Base-by-base conservation (phyloP, 768 basidiomycete genomes). In the Phylloporus sp. region DNA sequence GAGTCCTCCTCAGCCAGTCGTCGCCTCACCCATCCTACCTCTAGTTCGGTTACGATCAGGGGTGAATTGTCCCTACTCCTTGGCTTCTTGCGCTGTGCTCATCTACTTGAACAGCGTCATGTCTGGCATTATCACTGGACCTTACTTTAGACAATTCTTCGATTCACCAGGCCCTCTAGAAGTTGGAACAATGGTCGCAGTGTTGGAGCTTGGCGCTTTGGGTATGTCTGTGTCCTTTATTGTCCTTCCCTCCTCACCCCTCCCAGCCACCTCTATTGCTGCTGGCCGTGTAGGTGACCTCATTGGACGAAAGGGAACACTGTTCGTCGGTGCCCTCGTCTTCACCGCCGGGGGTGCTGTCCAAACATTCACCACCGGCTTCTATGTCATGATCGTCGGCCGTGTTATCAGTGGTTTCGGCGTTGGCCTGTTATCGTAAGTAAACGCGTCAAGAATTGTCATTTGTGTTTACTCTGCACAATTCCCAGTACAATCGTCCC, bases 181-280 rank as follows among this genome's bases (percentile, higher is more conserved):
- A 61, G 69, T 93, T 22, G 94, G 92, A n/a, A 91, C 90, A 18
- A 93, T 97, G 88, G 93, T 97, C 35, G 91, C 94, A n/a, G 86
- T 95, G 6, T 73, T 95, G 29, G 93, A 97, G 70, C 79, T 97
- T 31, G 94, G 94, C 39, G 94, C 94, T 34, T 86, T 97, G 67
- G 78, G 92, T 91, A 63, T 38, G 84, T 72, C 47, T 38, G 12
- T 29, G 31, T 24, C n/a, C 18, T 38, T 8, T 22, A 27, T 16
- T 2, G 0, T 47, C 34, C 40, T 22, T 27, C 24, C 31, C 23
- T 38, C 24, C 48, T 57, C 31, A 55, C 29, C 22, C 27, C 40
- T 6, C 15, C 5, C 61, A 93, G 91, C 88, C 53, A 97, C 95
- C 0, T 95, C 94, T 12, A 70, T 97, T 50, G 85, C 90, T 24